phyloP scores from a whole-genome alignment of 192 early-diverging fungal genomes.

The Backusella sp. region DNA sequence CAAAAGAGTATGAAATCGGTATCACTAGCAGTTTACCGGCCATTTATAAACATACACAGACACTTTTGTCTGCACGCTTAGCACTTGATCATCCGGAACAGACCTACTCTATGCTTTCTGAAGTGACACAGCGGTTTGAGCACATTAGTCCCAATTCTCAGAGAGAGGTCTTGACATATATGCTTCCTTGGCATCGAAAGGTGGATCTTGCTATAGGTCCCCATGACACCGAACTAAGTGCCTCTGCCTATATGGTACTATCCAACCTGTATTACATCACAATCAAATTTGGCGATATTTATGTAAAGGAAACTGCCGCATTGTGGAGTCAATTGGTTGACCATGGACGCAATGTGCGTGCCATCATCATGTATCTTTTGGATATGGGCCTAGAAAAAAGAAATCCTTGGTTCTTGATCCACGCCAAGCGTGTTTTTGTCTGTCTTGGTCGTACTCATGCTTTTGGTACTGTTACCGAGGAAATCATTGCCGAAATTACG shows the following conservation, averaged over 20 bases:
- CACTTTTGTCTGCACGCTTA: conserved; percentile 62
- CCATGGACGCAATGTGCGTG: conserved; percentile 55
- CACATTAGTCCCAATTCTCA: conserved; percentile 55
- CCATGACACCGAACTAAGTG: conserved; percentile 43
- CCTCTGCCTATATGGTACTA: conserved; percentile 57
- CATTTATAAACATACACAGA: conserved; percentile 80
- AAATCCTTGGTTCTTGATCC: conserved; percentile 76
- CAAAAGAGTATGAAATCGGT: conserved; percentile 67
- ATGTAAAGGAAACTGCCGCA: conserved; percentile 71
- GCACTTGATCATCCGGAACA: conserved; percentile 63
- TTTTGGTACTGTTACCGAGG: conserved; percentile 56
- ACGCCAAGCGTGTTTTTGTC: conserved; percentile 79
- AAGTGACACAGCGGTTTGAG: conserved; percentile 73
- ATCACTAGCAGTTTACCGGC: conserved; percentile 68
- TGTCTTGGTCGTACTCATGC: conserved; percentile 67
- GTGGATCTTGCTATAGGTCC: conserved; percentile 54
- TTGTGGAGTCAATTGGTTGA: conserved; percentile 78
- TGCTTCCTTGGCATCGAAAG: conserved; percentile 83
- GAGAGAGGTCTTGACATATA: conserved; percentile 68
- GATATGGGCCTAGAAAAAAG: conserved; percentile 69
- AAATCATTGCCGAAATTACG: conserved; percentile 62
- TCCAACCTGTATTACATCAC: conserved; percentile 83
- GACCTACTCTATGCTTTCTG: conserved; percentile 71
- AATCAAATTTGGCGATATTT: conserved; percentile 75
- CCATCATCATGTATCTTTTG: conserved; percentile 71